Evolutionary conservation across 2,329 filamentous ascomycete species (phyloP).

Genomic region (Trichophaea hybrida): DNA sequence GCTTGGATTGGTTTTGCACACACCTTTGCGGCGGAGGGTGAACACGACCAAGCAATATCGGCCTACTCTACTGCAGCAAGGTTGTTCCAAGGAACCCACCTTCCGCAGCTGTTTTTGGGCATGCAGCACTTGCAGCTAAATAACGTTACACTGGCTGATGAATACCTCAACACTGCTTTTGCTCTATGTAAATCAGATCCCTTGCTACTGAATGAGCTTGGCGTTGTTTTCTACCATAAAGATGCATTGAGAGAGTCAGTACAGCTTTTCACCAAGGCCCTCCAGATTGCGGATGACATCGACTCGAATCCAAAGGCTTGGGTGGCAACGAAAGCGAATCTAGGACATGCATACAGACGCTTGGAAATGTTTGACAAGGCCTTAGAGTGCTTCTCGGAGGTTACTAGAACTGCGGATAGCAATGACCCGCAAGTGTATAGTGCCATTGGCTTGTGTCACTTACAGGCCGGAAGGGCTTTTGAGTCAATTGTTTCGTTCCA

Average conservation of each 20-base stretch:
- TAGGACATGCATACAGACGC: slow-evolving; percentile 75
- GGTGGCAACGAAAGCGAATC: slow-evolving; percentile 71
- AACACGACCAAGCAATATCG: slow-evolving; percentile 95
- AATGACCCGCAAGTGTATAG: slow-evolving; percentile 67
- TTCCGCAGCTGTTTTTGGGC: slow-evolving; percentile 87
- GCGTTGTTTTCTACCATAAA: slow-evolving; percentile 90
- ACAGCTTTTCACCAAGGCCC: slow-evolving; percentile 60
- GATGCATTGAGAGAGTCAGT: slow-evolving; percentile 61
- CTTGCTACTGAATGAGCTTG: slow-evolving; percentile 85
- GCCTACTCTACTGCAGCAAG: slow-evolving; percentile 92
- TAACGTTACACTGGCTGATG: slow-evolving; percentile 83
- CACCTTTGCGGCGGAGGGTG: slow-evolving; percentile 91
- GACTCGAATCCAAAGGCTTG: slow-evolving; percentile 70
- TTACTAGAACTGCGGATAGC: slow-evolving; percentile 59
- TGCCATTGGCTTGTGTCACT: slow-evolving; percentile 68
- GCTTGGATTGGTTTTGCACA: slow-evolving; percentile 99
- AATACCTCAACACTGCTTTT: slow-evolving; percentile 86
- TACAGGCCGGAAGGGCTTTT: slow-evolving; percentile 59
- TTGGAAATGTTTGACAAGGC: slow-evolving; percentile 55
- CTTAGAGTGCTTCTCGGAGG: slow-evolving; percentile 70
- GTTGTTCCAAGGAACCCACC: slow-evolving; percentile 89
- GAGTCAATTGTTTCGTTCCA: slow-evolving; percentile 73
- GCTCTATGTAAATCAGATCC: slow-evolving; percentile 72
- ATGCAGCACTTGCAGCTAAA: slow-evolving; percentile 98
- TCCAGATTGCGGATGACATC: slow-evolving; percentile 64